phyloP scores from a whole-genome alignment of 768 basidiomycete genomes.

The Pleurotus djamor region DNA sequence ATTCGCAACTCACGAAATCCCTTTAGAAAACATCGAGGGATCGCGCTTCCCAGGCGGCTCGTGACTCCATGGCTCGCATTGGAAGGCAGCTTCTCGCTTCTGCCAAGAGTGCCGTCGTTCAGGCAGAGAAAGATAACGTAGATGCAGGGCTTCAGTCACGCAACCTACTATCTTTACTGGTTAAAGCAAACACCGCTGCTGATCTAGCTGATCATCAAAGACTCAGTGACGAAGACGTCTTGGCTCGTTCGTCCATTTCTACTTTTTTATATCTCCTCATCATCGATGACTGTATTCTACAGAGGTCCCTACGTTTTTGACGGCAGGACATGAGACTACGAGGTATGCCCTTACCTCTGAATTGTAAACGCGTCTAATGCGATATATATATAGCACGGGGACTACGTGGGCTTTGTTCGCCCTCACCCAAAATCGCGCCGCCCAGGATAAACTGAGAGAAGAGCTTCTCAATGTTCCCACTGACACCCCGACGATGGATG shows the following conservation, averaged over 20 bases:
- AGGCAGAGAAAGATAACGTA: slow-evolving; percentile 22
- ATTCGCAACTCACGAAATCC: background rate
- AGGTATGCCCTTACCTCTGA: slow-evolving; percentile 23
- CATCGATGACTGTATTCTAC: background rate
- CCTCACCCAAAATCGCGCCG: slow-evolving; percentile 41
- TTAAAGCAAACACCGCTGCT: slow-evolving; percentile 63
- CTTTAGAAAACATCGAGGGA: slow-evolving; percentile 30
- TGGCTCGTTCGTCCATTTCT: slow-evolving; percentile 38
- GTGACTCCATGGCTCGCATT: slow-evolving; percentile 44
- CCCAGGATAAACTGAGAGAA: slow-evolving; percentile 55
- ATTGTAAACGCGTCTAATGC: background rate
- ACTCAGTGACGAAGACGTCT: slow-evolving; percentile 61
- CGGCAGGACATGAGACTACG: slow-evolving; percentile 61
- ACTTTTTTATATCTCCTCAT: background rate
- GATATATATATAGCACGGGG: slow-evolving; percentile 30
- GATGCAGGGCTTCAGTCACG: slow-evolving; percentile 32
- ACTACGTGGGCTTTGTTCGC: slow-evolving; percentile 61
- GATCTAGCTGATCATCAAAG: slow-evolving; percentile 53
- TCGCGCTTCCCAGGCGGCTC: slow-evolving; percentile 23
- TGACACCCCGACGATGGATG: slow-evolving; percentile 67
- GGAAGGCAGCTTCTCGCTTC: slow-evolving; percentile 45
- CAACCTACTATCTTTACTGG: slow-evolving; percentile 59
- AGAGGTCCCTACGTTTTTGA: slow-evolving; percentile 64
- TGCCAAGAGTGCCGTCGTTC: slow-evolving; percentile 39
- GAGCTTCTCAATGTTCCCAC: slow-evolving; percentile 52